Evolutionary conservation across 2,329 filamentous ascomycete genomes (phyloP), one percentile per base, ranked within the genome.

Genomic region (Pseudomassariella vexata): DNA sequence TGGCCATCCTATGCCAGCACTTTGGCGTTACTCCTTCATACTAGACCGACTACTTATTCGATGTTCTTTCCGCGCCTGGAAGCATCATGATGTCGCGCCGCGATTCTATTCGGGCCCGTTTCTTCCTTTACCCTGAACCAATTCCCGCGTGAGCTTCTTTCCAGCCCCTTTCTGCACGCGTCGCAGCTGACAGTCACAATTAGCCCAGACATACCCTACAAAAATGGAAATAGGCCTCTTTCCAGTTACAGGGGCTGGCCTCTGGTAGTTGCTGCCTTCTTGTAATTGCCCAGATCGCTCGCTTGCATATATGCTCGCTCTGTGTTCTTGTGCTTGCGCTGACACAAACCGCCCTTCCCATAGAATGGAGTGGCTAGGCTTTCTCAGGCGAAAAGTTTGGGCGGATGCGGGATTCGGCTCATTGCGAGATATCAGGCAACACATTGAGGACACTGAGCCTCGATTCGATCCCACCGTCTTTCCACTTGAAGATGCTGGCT

Each of bases 301-400:
- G n/a, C n/a, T n/a, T n/a, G n/a, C n/a, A n/a, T n/a, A n/a, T n/a
- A n/a, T n/a, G n/a, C n/a, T n/a, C n/a, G n/a, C n/a, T n/a, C n/a
- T n/a, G n/a, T n/a, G n/a, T n/a, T n/a, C n/a, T n/a, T n/a, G n/a
- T n/a, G n/a, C n/a, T n/a, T n/a, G n/a, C n/a, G n/a, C n/a, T n/a
- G n/a, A n/a, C n/a, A n/a, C n/a, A n/a, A n/a, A n/a, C n/a, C n/a
- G n/a, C n/a, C n/a, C n/a, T n/a, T n/a, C n/a, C n/a, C n/a, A n/a
- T 24, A 24, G 23, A 11, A 14, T 30, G 16, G 28, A 30, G 16
- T 30, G 8, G 10, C 10, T 30, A n/a, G 28, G 18, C 11, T 30
- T 30, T 15, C 19, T 30, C 28, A 19, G 28, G 15, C 16, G 11
- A 10, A 30, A 6, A 9, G 16, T 17, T 5, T 30, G 28, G 28